Evolutionary conservation across 768 basidiomycete species (phyloP).

Genomic region (Lentinula boryana): DNA sequence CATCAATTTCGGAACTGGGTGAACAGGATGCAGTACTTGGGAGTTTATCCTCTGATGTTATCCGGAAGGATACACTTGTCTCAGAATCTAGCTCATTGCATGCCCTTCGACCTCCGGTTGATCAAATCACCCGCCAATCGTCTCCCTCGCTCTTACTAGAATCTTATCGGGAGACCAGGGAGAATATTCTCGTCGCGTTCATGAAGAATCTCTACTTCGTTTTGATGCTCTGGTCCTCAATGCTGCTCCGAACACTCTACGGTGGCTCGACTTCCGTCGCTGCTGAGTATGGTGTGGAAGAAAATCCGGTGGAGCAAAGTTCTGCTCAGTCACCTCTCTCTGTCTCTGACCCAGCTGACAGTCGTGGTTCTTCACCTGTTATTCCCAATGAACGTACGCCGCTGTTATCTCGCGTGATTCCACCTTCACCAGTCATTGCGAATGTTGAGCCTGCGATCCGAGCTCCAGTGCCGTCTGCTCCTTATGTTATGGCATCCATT

Average conservation of each 20-base stretch:
- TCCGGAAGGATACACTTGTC: not conserved
- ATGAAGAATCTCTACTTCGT: slow-evolving; percentile 1
- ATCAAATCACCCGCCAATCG: not conserved
- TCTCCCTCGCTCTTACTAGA: not conserved
- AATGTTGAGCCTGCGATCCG: not conserved
- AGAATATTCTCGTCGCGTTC: not conserved
- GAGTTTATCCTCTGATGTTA: not conserved
- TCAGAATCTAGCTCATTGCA: not conserved
- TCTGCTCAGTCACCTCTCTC: not conserved
- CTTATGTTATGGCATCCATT: not conserved
- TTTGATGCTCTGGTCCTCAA: not conserved
- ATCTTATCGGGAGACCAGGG: not conserved
- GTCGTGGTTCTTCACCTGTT: not conserved
- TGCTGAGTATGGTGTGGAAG: not conserved
- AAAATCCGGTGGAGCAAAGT: not conserved
- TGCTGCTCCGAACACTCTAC: not conserved
- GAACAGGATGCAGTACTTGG: not conserved
- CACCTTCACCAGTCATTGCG: not conserved
- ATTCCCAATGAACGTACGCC: slow-evolving; percentile 3
- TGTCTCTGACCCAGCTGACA: not conserved
- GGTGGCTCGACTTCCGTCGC: not conserved
- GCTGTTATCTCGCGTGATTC: not conserved
- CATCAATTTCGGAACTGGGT: not conserved
- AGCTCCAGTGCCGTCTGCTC: not conserved
- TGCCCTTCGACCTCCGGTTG: not conserved